These are phyloP conservation scores for Solanum infundibuliforme DNA, from an alignment of 257 asterid species.

Conservation along the genomic window DNA sequence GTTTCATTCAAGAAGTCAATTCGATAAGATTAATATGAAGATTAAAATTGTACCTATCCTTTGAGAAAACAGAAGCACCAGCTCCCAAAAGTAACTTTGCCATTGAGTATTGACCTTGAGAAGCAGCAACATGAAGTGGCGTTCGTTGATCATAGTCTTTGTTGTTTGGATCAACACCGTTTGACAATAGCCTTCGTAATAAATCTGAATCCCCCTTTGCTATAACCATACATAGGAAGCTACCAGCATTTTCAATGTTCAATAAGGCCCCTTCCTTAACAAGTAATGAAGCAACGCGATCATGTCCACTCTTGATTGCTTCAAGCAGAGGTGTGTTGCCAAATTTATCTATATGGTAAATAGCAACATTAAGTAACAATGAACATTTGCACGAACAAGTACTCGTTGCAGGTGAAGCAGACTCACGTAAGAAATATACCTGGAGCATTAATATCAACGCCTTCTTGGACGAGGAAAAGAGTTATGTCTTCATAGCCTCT, in stretches of 20 bases:
- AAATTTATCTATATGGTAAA: conserved; percentile 43
- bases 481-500: conserved; percentile 69
- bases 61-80: conserved; percentile 70
- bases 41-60: conserved; percentile 52
- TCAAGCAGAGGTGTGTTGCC: conserved; percentile 75
- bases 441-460: conserved; percentile 43
- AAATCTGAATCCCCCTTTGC: conserved; percentile 74
- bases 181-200: conserved; percentile 45
- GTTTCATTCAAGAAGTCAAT: neutral
- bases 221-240: conserved; percentile 55
- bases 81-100: conserved; percentile 75
- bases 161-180: conserved; percentile 70
- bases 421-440: conserved; percentile 22
- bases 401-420: neutral
- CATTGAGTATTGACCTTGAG: conserved; percentile 66
- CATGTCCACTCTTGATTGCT: conserved; percentile 78
- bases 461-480: conserved; percentile 59
- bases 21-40: neutral
- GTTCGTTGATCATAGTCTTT: conserved; percentile 71
- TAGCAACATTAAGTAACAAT: neutral
- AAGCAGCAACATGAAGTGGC: conserved; percentile 79
- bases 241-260: conserved; percentile 53
- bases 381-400: neutral
- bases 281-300: conserved; percentile 51
- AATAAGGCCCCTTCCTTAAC: conserved; percentile 57